These are phyloP conservation scores for Xylariaceae sp. DNA, from an alignment of 2,329 filamentous ascomycete species.

Conservation along the genomic window DNA sequence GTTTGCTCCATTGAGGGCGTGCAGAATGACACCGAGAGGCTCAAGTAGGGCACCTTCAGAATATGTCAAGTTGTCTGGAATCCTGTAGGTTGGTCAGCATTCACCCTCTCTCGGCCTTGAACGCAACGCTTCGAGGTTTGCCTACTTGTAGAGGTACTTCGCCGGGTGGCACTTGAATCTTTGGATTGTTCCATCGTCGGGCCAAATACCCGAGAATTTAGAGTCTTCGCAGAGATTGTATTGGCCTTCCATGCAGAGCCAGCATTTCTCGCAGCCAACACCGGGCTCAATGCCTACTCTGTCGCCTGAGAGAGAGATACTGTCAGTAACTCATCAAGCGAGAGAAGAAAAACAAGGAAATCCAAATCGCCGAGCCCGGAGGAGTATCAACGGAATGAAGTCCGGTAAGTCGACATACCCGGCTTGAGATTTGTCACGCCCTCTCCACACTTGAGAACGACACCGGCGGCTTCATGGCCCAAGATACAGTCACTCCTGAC, in stretches of 20 bases:
- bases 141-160: slow-evolving; percentile 51
- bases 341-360: background rate
- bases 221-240: slow-evolving; percentile 62
- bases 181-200: slow-evolving; percentile 55
- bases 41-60: slow-evolving; percentile 59
- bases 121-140: background rate
- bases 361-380: background rate
- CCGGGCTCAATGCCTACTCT: slow-evolving; percentile 63
- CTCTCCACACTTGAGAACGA: slow-evolving; percentile 53
- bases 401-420: slow-evolving; percentile 27
- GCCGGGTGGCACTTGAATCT: slow-evolving; percentile 58
- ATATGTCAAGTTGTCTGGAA: slow-evolving; percentile 53
- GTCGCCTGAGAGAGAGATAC: slow-evolving; percentile 41
- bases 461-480: slow-evolving; percentile 59
- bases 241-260: slow-evolving; percentile 53
- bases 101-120: background rate
- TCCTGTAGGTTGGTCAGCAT: slow-evolving; percentile 20
- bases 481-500: slow-evolving; percentile 60
- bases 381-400: background rate
- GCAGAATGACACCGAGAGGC: slow-evolving; percentile 57
- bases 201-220: slow-evolving; percentile 56
- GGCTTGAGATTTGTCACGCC: slow-evolving; percentile 48
- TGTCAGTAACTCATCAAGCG: background rate
- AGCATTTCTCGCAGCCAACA: slow-evolving; percentile 57
- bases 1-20: slow-evolving; percentile 50